Base-by-base conservation (phyloP, 2,329 filamentous ascomycete species). In the Xylaria multiplex region DNA sequence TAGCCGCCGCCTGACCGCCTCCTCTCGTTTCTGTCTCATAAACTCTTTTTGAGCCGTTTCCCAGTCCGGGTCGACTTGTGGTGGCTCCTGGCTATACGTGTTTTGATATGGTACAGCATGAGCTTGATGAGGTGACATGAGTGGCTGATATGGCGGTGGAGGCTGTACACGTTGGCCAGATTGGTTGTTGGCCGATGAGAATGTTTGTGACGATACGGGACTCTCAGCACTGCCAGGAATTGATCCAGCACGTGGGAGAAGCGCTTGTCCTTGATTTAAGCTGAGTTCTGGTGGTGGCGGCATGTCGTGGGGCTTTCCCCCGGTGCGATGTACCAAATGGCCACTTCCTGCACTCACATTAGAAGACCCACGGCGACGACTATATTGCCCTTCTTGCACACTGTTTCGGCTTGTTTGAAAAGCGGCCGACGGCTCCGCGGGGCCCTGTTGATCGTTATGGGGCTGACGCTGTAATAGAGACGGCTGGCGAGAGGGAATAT, bases 281-380 rank as follows among this genome's bases (percentile, higher is more conserved):
- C 52, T 56, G 35, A 82, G 68, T 6, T 87, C 84, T 1, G 79
- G 76, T 2, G 82, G 79, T 0, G 80, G 79, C 37, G 79, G 79
- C 57, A 82, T 76, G 8, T 86, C 84, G 27, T 77, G 78, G 6
- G 77, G 77, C 69, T 83, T 85, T 43, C 56, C 61, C 57, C 77
- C 77, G 42, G 81, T 70, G 42, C 91, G 88, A 71, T 90, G 86
- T 71, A 85, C 85, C 69, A 89, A 87, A 43, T 87, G 85, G 66
- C 91, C 90, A 77, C 93, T 97, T 65, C 91, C 92, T 62, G 93
- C 93, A 77, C 94, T 97, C 46, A 97, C 91, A 74, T 93, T 96
- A 2, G 95, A 98, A 16, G 95, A 97, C 64, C 91, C 91, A 69
- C 95, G 90, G 67, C 93, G 89, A 70, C 93, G 89, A 43, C 85